These are phyloP conservation scores for Echeveria elegans DNA, from an alignment of 164 flowering plant species.

Conservation along the genomic window DNA sequence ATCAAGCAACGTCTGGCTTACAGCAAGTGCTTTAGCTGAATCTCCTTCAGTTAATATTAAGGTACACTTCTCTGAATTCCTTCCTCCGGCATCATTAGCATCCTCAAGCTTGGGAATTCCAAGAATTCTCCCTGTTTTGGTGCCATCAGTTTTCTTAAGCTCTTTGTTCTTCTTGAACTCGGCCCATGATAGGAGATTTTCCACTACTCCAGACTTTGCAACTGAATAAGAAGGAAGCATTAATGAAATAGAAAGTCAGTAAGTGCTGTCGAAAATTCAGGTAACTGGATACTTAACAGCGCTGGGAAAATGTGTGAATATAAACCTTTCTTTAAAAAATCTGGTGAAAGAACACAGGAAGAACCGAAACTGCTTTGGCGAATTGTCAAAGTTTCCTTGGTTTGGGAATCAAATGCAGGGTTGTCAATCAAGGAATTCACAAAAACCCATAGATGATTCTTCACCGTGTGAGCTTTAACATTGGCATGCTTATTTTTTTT, in stretches of 20 bases:
- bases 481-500: slow-evolving; percentile 71
- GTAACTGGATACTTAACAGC: background rate
- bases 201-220: slow-evolving; percentile 65
- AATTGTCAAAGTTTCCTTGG: slow-evolving; percentile 89
- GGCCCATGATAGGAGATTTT: slow-evolving; percentile 71
- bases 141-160: slow-evolving; percentile 85
- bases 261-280: background rate
- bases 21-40: slow-evolving; percentile 90
- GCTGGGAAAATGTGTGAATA: background rate
- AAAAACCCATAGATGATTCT: slow-evolving; percentile 85
- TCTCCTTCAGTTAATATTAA: slow-evolving; percentile 96
- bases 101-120: slow-evolving; percentile 73
- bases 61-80: slow-evolving; percentile 63
- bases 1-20: slow-evolving; percentile 22
- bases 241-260: background rate
- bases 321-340: slow-evolving; percentile 67
- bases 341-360: slow-evolving; percentile 63
- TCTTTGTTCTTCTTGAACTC: slow-evolving; percentile 73
- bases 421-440: slow-evolving; percentile 90
- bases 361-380: slow-evolving; percentile 83
- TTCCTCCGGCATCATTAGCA: slow-evolving; percentile 81
- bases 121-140: slow-evolving; percentile 36
- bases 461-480: slow-evolving; percentile 70
- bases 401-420: slow-evolving; percentile 98
- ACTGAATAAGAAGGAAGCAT: slow-evolving; percentile 28